phyloP scores from a whole-genome alignment of 2,329 filamentous ascomycete genomes.

The Thermothelomyces thermophilus region DNA sequence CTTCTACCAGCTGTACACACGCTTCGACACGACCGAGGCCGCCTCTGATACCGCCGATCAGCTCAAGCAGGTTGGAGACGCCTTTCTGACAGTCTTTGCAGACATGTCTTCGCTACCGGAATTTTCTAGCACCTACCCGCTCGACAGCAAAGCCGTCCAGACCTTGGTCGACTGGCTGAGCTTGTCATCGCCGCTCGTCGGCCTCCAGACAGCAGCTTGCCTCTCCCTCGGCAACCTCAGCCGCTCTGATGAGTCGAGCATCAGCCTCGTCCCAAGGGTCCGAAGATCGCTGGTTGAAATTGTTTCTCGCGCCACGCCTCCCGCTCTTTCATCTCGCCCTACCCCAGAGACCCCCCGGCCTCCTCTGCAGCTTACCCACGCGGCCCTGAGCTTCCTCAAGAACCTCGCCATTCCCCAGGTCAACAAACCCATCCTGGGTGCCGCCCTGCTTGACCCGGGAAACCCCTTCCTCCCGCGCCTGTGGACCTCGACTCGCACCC shows the following conservation, averaged over 20 bases:
- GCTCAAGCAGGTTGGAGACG: slow-evolving; percentile 42
- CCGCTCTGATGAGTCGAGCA: slow-evolving; percentile 49
- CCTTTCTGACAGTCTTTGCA: slow-evolving; percentile 45
- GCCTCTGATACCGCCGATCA: slow-evolving; percentile 42
- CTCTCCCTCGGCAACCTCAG: slow-evolving; percentile 56
- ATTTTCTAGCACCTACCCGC: slow-evolving; percentile 34
- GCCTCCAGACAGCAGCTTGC: slow-evolving; percentile 52
- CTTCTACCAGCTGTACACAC: slow-evolving; percentile 43
- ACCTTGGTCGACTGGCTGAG: slow-evolving; percentile 38
- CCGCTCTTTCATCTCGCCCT: slow-evolving; percentile 26
- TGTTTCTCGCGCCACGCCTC: slow-evolving; percentile 34
- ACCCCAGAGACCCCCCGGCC: slow-evolving; percentile 26
- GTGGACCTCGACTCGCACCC: slow-evolving; percentile 42
- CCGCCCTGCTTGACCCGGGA: slow-evolving; percentile 37
- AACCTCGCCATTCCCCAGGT: slow-evolving; percentile 53
- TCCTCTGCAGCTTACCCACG: slow-evolving; percentile 46
- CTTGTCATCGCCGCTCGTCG: slow-evolving; percentile 30
- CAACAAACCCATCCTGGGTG: slow-evolving; percentile 49
- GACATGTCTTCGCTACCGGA: slow-evolving; percentile 41
- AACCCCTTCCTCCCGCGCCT: slow-evolving; percentile 43
- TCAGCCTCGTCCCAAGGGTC: slow-evolving; percentile 41
- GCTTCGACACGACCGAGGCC: slow-evolving; percentile 33
- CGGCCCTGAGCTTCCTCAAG: slow-evolving; percentile 54
- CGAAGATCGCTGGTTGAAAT: slow-evolving; percentile 40
- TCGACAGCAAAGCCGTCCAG: slow-evolving; percentile 33